Evolutionary conservation across 805 yeast genomes (phyloP).

Genomic region (Candida sonorensis): DNA sequence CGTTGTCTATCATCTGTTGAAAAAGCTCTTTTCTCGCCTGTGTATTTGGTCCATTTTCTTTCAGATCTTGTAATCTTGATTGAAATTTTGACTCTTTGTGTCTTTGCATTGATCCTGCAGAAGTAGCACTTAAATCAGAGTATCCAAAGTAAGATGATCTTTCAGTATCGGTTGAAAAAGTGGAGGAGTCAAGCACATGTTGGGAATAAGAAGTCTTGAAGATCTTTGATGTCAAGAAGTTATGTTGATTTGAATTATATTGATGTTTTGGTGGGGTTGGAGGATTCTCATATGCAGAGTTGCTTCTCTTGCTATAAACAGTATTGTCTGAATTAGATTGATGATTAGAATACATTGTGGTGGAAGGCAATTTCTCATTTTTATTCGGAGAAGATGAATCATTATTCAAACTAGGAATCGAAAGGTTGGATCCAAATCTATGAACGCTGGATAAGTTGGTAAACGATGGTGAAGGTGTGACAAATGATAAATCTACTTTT

Average conservation of each 20-base stretch:
- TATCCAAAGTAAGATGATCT: constrained; percentile 41
- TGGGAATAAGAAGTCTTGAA: constrained; percentile 20
- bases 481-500: constrained; percentile 1
- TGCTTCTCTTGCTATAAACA: neutral
- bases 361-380: no score
- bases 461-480: constrained; percentile 14
- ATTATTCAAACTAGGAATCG: constrained; percentile 11
- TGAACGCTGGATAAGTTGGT: constrained; percentile 10
- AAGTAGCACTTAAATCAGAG: constrained; percentile 80
- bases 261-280: constrained; percentile 36
- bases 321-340: constrained; percentile 8
- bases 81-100: constrained; percentile 40
- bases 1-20: constrained; percentile 37
- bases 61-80: constrained; percentile 10
- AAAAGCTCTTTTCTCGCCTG: constrained; percentile 25
- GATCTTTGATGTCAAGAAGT: constrained; percentile 6
- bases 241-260: constrained; percentile 4
- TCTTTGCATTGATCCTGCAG: constrained; percentile 79
- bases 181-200: constrained; percentile 23
- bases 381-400: no score
- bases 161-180: constrained; percentile 28
- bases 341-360: no score
- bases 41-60: constrained; percentile 11
- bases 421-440: constrained; percentile 7
- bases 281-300: constrained; percentile 3